phyloP scores from a whole-genome alignment of 2,329 filamentous ascomycete species.

The Fusarium decemcellulare region DNA sequence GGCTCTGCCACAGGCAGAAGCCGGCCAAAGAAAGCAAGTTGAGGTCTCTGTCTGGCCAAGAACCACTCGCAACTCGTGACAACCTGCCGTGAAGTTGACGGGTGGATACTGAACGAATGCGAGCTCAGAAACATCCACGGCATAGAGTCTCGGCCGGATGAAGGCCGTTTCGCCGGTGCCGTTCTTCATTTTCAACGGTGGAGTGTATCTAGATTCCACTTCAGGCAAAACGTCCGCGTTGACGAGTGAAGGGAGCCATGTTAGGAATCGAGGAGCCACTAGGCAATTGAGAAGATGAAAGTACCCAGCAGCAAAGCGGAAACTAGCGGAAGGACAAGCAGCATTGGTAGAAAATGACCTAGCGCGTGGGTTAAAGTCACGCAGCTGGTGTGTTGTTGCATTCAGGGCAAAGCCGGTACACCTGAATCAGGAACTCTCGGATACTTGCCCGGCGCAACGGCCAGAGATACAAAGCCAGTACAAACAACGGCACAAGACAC shows the following conservation, averaged over 20 bases:
- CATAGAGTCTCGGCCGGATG: slow-evolving; percentile 11
- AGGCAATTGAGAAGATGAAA: slow-evolving; percentile 9
- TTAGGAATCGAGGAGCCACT: slow-evolving; percentile 6
- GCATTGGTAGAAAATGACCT: slow-evolving; percentile 6
- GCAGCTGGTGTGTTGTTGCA: slow-evolving; percentile 1
- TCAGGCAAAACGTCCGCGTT: slow-evolving; percentile 19
- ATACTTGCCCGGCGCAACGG: slow-evolving; percentile 12
- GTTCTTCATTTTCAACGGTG: slow-evolving; percentile 11
- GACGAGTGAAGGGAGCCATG: slow-evolving; percentile 10
- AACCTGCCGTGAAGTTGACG: slow-evolving; percentile 31
- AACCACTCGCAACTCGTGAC: slow-evolving; percentile 30
- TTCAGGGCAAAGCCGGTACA: slow-evolving; percentile 6
- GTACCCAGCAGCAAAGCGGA: slow-evolving; percentile 17
- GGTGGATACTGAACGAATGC: slow-evolving; percentile 36
- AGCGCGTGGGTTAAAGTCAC: slow-evolving; percentile 1
- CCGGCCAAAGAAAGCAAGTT: slow-evolving; percentile 26
- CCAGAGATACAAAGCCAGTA: slow-evolving; percentile 31
- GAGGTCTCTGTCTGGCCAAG: slow-evolving; percentile 22
- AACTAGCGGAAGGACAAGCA: slow-evolving; percentile 2
- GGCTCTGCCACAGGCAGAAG: slow-evolving; percentile 44
- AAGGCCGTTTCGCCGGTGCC: slow-evolving; percentile 7
- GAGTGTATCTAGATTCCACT: slow-evolving; percentile 28
- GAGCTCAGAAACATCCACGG: slow-evolving; percentile 23
- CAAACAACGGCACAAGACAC: slow-evolving; percentile 20
- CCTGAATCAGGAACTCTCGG: slow-evolving; percentile 1